Evolutionary conservation across 2,329 filamentous ascomycete species (phyloP), one percentile per base, ranked within the genome.

Genomic region (Cyanodermella asteris): DNA sequence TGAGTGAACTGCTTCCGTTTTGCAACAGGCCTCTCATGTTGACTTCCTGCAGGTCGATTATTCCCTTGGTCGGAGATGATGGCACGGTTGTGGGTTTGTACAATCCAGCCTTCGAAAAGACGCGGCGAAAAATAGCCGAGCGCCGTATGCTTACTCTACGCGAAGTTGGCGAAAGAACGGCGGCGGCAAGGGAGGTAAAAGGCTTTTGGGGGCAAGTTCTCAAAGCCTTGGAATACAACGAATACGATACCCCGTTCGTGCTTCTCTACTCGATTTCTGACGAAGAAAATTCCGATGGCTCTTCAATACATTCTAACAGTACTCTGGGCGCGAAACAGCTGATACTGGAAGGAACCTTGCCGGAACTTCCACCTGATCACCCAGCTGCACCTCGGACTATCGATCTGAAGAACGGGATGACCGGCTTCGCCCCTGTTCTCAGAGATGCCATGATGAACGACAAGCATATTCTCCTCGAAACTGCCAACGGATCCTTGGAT

Each of bases 101-200:
- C 43, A 82, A 82, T 38, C 75, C 76, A 3, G 64, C 71, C 0
- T 84, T 82, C 35, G 77, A 87, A 35, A 80, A 81, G 40, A 87
- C 77, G 1, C 52, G 73, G 13, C 61, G 75, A 12, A 77, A 76
- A 39, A 68, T 87, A 31, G 75, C 72, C 3, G 76, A 84, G 47
- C 56, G 77, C 27, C 61, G 76, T 23, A 82, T 84, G 76, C 55
- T 78, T 14, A 80, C 73, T 0, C 50, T 87, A 18, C 62, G 74
- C 20, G 74, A 82, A 40, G 65, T 84, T 22, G 75, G 76, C 25
- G 74, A 84, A 45, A 66, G 62, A 30, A 81, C 73, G 4, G 66
- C 72, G 3, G 54, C 64, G 10, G 75, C 76, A n/a, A 60, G 71
- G 23, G 72, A 76, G 31, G 60, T 82, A 2, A 68, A 66, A 38